Evolutionary conservation across 2,329 filamentous ascomycete genomes (phyloP).

Genomic region (Aureobasidium sp.): DNA sequence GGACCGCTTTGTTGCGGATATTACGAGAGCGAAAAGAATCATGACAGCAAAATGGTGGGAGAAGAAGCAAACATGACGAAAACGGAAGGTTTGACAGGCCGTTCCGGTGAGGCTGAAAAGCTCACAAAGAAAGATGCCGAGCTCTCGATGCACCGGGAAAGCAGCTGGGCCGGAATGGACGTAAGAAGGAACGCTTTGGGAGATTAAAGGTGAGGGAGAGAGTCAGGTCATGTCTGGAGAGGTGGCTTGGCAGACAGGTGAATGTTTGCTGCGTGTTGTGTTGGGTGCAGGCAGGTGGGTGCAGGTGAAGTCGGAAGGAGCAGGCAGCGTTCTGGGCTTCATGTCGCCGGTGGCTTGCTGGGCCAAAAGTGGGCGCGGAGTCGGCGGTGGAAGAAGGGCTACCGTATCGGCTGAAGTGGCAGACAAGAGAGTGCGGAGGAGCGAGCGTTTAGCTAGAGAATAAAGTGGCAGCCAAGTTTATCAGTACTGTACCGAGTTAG

Average conservation of each 20-base stretch:
- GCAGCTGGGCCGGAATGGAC: background rate
- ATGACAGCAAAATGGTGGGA: background rate
- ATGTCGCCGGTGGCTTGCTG: conserved; percentile 2
- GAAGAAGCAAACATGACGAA: conserved; percentile 7
- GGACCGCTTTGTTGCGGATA: background rate
- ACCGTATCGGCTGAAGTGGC: conserved; percentile 1
- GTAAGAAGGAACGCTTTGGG: conserved; percentile 3
- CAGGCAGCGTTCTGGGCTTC: no score
- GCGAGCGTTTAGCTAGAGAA: background rate
- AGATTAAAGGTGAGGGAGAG: background rate
- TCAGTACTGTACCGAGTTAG: background rate
- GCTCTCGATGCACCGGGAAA: background rate
- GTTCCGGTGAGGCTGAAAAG: conserved; percentile 4
- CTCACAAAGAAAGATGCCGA: conserved; percentile 2
- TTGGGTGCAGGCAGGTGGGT: background rate
- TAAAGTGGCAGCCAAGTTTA: conserved; percentile 5
- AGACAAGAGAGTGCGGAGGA: background rate
- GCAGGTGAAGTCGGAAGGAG: background rate
- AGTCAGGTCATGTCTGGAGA: conserved; percentile 6
- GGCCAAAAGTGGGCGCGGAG: background rate
- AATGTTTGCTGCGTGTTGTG: background rate
- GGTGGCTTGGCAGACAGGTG: background rate
- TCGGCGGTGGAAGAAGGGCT: background rate
- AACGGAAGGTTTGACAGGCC: conserved; percentile 2
- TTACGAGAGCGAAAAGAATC: conserved; percentile 8